Evolutionary conservation across 2,329 filamentous ascomycete species (phyloP).

Genomic region (Fusarium compactum): DNA sequence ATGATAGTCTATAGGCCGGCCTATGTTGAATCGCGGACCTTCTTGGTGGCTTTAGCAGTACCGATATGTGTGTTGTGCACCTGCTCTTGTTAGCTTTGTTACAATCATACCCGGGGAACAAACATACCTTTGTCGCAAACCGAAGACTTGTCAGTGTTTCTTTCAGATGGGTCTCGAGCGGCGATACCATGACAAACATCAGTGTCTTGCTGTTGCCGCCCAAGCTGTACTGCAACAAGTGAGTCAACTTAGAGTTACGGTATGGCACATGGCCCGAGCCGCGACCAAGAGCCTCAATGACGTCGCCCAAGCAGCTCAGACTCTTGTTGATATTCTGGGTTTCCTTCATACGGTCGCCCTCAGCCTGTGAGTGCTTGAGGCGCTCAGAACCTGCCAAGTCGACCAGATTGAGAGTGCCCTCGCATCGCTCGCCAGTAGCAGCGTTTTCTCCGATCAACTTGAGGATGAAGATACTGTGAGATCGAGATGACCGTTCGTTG

Average conservation of each 20-base stretch:
- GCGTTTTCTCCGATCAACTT: slow-evolving; percentile 78
- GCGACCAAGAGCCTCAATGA: slow-evolving; percentile 91
- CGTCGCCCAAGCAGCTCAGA: slow-evolving; percentile 90
- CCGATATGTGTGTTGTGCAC: slow-evolving; percentile 93
- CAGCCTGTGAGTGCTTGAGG: slow-evolving; percentile 85
- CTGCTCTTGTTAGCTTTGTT: slow-evolving; percentile 52
- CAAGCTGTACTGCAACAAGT: slow-evolving; percentile 92
- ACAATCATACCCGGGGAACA: neutral
- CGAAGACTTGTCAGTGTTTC: slow-evolving; percentile 95
- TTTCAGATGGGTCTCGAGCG: slow-evolving; percentile 87
- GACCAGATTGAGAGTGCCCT: slow-evolving; percentile 94
- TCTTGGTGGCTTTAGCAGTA: slow-evolving; percentile 82
- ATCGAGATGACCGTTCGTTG: slow-evolving; percentile 93
- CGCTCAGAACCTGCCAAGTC: slow-evolving; percentile 95
- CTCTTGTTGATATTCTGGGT: slow-evolving; percentile 98
- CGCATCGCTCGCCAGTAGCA: slow-evolving; percentile 84
- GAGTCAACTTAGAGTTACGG: slow-evolving; percentile 96
- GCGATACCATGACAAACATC: slow-evolving; percentile 99
- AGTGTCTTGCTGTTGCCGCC: slow-evolving; percentile 97
- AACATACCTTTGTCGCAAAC: slow-evolving; percentile 89
- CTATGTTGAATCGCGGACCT: slow-evolving; percentile 59
- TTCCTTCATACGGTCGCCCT: slow-evolving; percentile 89
- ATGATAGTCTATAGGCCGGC: slow-evolving; percentile 8
- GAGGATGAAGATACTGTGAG: slow-evolving; percentile 95
- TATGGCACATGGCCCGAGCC: slow-evolving; percentile 91